Evolutionary conservation across 1,284 basidiomycete species (phyloP), one percentile per base, ranked within the genome.

Genomic region (Ceratobasidium sp.): DNA sequence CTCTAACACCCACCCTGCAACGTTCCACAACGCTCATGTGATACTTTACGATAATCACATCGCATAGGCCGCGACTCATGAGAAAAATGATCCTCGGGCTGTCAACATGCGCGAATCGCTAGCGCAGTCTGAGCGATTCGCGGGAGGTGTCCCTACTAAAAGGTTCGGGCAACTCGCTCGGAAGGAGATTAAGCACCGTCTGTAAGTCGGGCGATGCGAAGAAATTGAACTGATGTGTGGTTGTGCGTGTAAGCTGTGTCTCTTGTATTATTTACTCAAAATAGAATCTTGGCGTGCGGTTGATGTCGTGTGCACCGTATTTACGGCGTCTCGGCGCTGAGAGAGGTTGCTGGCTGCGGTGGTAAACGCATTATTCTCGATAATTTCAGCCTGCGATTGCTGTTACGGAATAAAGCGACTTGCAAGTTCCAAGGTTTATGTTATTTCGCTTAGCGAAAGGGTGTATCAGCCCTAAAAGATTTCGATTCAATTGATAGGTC

Each of bases 51-150:
- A 41, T 41, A 41, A 24, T 41, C 17, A 54, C 67, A 71, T 24
- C 33, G 67, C 67, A 60, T 86, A 85, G 72, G 83, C 84, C 9
- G 90, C 87, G 8, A 75, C 89, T 76, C 84, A 87, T 56, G 91
- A 91, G 77, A 89, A 87, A 81, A 91, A 91, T 54, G 83, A 89
- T 73, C 87, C 88, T 5, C 89, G 92, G 79, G 87, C 87, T 5
- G 87, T 88, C 14, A 91, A 91, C 78, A 81, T 92, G 22, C 84
- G 91, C 50, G 91, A 92, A 81, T 90, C 89, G 74, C 91, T 90
- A 79, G 89, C 87, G 11, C 90, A 92, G 82, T 89, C 90, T 1
- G 88, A 87, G 73, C 84, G 87, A 72, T 87, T 91, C 78, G 86
- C 85, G n/a, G 89, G 86, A 75, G 90, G 89, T 0, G 81, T 88